A percentile compares a stretch with the other conserved stretches of the same genome.
Evolutionary conservation across 306 rosid genomes (phyloP).

Genomic region (Albizia julibrissin): DNA sequence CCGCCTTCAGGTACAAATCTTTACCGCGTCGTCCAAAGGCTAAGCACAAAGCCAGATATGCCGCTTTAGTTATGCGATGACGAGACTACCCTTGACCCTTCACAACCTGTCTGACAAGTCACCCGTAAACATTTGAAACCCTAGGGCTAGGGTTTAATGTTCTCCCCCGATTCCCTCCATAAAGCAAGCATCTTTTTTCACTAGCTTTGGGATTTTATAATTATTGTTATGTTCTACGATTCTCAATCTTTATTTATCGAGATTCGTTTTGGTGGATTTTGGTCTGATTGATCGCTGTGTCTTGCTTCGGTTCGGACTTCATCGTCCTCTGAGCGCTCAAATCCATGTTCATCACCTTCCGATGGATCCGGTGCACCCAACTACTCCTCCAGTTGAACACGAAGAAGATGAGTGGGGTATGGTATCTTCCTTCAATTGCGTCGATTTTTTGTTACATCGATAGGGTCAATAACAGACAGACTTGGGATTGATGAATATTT

Average conservation of each 20-base stretch:
- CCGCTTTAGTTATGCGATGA: neutral
- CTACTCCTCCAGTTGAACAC: conserved; percentile 48
- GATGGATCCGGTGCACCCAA: conserved; percentile 74
- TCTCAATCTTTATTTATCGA: conserved; percentile 5
- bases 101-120: neutral
- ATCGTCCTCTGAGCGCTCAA: conserved; percentile 62
- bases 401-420: conserved; percentile 93
- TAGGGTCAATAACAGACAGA: neutral
- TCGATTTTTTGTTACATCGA: neutral
- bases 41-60: conserved; percentile 3
- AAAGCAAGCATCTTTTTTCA: conserved; percentile 22
- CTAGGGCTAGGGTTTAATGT: conserved; percentile 52
- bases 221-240: neutral
- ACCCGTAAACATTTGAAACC: conserved; percentile 28
- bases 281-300: conserved; percentile 28
- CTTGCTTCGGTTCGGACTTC: conserved; percentile 53
- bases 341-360: conserved; percentile 82
- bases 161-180: conserved; percentile 14
- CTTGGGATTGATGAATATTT: neutral
- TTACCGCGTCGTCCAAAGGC: neutral
- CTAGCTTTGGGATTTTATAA: neutral
- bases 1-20: neutral
- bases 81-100: conserved; percentile 29
- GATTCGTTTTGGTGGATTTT: conserved; percentile 22
- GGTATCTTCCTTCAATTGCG: conserved; percentile 3